Percentiles rank a stretch among this genome's conserved stretches.
phyloP scores from a whole-genome alignment of 371 early-diverging fungal species.

The Mortierella sp. region DNA sequence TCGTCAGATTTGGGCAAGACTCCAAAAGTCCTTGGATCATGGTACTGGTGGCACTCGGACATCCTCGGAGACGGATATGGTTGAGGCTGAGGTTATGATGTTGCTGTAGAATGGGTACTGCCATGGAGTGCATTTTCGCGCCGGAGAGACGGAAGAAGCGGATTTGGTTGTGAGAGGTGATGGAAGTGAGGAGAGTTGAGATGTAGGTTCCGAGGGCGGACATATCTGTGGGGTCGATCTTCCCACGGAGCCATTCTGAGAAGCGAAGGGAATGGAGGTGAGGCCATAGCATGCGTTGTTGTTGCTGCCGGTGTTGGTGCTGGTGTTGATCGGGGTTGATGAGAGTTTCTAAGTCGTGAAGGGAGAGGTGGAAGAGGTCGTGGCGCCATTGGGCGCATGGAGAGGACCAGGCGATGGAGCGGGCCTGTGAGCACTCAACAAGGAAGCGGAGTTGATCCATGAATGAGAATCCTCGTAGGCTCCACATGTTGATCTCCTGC shows the following conservation, averaged over 20 bases:
- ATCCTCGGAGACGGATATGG: background rate
- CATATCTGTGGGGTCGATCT: background rate
- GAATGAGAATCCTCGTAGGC: background rate
- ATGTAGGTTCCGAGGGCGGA: background rate
- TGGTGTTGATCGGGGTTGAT: background rate
- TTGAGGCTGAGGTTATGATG: background rate
- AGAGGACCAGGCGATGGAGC: background rate
- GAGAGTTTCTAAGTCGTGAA: background rate
- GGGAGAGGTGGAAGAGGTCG: background rate
- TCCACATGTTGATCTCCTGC: conserved; percentile 5
- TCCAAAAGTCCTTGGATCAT: background rate
- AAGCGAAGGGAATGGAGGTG: background rate
- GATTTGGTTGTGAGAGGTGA: background rate
- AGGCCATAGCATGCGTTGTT: background rate
- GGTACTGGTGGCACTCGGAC: background rate
- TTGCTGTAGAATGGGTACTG: background rate
- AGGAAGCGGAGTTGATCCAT: background rate
- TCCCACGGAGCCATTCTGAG: conserved; percentile 8
- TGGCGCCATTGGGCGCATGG: conserved; percentile 8
- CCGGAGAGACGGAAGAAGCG: conserved; percentile 3
- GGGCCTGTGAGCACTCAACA: conserved; percentile 7
- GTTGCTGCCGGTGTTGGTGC: background rate
- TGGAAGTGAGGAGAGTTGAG: background rate
- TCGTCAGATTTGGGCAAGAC: background rate
- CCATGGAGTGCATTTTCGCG: background rate